Evolutionary conservation across 208 protist species (phyloP), one percentile per base, ranked within the genome.

Genomic region (Leishmania arabica): DNA sequence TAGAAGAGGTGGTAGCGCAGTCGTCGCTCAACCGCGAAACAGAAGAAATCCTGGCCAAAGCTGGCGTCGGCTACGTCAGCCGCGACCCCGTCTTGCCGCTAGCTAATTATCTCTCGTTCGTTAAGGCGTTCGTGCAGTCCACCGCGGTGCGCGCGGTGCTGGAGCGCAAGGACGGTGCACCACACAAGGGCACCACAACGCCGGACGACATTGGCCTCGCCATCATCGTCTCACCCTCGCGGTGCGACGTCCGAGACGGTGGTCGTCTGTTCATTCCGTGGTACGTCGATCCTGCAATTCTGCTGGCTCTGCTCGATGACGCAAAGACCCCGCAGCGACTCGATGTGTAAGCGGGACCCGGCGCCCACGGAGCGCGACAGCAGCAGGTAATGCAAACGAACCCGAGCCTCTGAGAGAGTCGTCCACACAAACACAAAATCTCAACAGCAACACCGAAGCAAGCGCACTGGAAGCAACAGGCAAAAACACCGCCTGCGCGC

Each of bases 1-100:
- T 97, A 19, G 93, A 97, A 64, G 92, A 97, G 62, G 85, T 95
- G 54, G 87, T 95, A 45, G 93, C 90, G 82, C 92, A 97, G 79
- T 95, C 90, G 47, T 89, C 93, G 40, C 86, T 97, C 15, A 89
- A 90, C 69, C 80, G 80, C 11, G 91, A 95, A 82, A 83, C 86
- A 31, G 81, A 87, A 72, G 80, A 84, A 60, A 81, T 88, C 24
- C 75, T 95, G 31, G 77, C 80, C 47, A 82, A 84, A 60, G 89
- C 90, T 31, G 91, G 92, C 77, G 83, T 97, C 69, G 89, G 86
- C 71, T 97, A 97, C 86, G 72, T 97, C 79, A 85, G 56, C 42
- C 89, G 93, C 75, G 91, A 94, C 80, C 87, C 92, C 42, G 64
- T 79, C 11, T 90, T 97, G 37, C 93, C 92, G 31, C 89, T 97